Evolutionary conservation across 371 early-diverging fungal species (phyloP).

Genomic region (Mortierella sp.): DNA sequence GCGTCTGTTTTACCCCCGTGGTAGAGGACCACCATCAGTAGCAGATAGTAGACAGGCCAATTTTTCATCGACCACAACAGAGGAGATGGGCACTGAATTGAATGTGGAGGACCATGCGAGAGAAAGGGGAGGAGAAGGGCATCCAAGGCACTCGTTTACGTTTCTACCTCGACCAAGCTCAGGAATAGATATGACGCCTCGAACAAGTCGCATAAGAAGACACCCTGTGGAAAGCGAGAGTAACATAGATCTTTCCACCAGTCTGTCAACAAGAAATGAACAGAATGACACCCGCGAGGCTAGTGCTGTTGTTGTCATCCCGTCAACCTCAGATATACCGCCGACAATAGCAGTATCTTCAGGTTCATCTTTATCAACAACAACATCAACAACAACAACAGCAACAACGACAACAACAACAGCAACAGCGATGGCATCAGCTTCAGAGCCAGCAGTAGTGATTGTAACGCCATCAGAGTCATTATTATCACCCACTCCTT

Average conservation of each 20-base stretch:
- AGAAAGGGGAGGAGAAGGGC: too few species aligned
- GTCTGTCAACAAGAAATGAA: not conserved
- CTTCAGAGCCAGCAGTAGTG: not conserved
- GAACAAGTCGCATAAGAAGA: conserved; percentile 8
- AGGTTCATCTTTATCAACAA: not conserved
- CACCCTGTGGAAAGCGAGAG: conserved; percentile 9
- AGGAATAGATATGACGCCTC: conserved; percentile 18
- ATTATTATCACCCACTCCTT: not conserved
- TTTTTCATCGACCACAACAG: not conserved
- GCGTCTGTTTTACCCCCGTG: too few species aligned
- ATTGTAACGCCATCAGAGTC: not conserved
- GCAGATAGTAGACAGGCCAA: not conserved
- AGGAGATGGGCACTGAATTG: not conserved
- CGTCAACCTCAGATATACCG: not conserved
- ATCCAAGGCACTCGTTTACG: not conserved
- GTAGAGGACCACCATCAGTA: too few species aligned
- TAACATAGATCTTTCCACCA: not conserved
- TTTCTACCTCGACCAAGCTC: conserved; percentile 14
- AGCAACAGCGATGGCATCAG: not conserved
- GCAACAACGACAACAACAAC: not conserved
- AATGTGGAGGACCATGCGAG: conserved; percentile 6
- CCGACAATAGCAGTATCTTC: not conserved
- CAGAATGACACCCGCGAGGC: not conserved
- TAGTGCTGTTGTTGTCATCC: not conserved
- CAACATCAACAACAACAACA: not conserved